Evolutionary conservation across 305 asterid genomes (phyloP).

Genomic region (Andrographis paniculata): DNA sequence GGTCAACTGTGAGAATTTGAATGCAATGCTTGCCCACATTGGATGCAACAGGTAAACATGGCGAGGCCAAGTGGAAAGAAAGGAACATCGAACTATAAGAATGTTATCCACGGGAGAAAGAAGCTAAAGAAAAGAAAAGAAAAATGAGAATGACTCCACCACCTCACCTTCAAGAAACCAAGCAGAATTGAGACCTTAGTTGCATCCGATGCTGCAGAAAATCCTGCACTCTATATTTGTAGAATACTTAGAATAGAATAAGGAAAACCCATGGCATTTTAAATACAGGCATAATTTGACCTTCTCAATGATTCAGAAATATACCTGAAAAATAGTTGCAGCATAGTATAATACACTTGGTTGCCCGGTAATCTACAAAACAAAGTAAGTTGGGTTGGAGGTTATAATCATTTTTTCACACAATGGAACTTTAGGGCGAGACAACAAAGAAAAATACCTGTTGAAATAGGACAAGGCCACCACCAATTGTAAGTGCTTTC

Average conservation of each 20-base stretch:
- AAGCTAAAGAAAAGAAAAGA: constrained; percentile 1
- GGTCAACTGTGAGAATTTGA: neutral
- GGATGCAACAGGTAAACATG: constrained; percentile 1
- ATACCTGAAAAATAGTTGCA: constrained; percentile 79
- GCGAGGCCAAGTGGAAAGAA: too few species aligned
- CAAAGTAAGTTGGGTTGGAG: constrained; percentile 18
- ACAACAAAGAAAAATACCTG: constrained; percentile 42
- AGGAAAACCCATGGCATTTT: constrained; percentile 6
- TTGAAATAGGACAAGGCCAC: constrained; percentile 87
- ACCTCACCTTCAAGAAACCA: constrained; percentile 70
- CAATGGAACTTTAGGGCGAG: neutral
- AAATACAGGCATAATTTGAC: constrained; percentile 4
- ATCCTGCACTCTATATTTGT: constrained; percentile 72
- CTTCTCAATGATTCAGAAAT: constrained; percentile 16
- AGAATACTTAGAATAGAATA: constrained; percentile 19
- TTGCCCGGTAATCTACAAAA: constrained; percentile 87
- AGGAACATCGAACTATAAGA: neutral
- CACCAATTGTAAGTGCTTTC: constrained; percentile 88
- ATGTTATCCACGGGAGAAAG: too few species aligned
- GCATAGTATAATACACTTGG: constrained; percentile 97
- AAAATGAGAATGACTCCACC: constrained; percentile 8
- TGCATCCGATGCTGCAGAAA: constrained; percentile 96
- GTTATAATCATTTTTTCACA: constrained; percentile 6
- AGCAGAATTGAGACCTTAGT: constrained; percentile 81
- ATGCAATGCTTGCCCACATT: neutral